Evolutionary conservation across 345 rosid genomes (phyloP).

Genomic region (Eucalyptus camaldulensis): DNA sequence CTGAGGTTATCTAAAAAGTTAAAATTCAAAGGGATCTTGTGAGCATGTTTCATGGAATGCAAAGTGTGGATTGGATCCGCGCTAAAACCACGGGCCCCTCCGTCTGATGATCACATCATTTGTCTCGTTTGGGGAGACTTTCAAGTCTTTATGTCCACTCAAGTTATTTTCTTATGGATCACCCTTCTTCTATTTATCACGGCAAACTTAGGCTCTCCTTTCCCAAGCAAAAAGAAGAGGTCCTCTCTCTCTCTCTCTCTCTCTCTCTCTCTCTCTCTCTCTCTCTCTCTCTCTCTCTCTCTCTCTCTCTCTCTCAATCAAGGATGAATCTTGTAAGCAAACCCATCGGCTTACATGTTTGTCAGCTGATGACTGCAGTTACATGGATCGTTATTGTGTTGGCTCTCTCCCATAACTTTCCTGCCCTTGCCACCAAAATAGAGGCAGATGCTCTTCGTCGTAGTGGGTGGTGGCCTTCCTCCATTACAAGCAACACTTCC

Average conservation of each 20-base stretch:
- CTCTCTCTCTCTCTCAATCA: background rate
- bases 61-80: no score
- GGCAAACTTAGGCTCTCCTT: no score
- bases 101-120: no score
- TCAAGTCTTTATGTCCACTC: no score
- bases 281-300: background rate
- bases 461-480: fast-evolving
- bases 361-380: background rate
- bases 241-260: no score
- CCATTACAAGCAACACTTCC: background rate
- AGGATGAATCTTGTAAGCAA: background rate
- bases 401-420: background rate
- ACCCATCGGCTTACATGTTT: background rate
- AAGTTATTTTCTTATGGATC: no score
- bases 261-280: background rate
- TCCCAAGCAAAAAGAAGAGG: no score
- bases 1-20: no score
- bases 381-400: background rate
- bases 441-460: background rate
- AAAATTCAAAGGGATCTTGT: fast-evolving
- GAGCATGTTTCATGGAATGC: no score
- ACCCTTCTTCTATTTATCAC: fast-evolving
- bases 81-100: no score
- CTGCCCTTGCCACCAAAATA: background rate
- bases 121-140: fast-evolving